Evolutionary conservation across 2,329 filamentous ascomycete genomes (phyloP), one percentile per base, ranked within the genome.

Genomic region (Exophiala viscosa): DNA sequence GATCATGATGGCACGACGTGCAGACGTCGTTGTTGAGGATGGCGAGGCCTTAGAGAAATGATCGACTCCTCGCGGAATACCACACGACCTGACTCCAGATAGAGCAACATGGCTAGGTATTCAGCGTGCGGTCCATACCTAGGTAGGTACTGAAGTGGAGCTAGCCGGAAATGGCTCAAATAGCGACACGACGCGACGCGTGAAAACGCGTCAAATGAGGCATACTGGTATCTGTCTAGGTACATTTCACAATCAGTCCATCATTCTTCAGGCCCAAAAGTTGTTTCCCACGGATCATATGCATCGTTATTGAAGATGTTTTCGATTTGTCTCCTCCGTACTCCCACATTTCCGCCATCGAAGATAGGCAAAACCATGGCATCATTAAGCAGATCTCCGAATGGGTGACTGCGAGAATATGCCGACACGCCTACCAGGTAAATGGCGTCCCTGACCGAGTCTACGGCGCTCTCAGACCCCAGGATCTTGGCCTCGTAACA

Each of bases 341-440:
- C 72, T 0, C 78, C 78, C 9, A 81, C 70, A 62, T 81, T 81
- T 0, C 78, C 78, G 0, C 77, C 76, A 53, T 81, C 78, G 50
- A 81, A 80, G 18, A 75, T 72, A 2, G 76, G 75, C 45, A 79
- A 53, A 3, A 70, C 72, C 55, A 75, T 68, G 0, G 74, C 76
- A 54, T 72, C 71, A 33, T 74, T 73, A 20, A 78, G 60, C 10
- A 78, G 58, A 18, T 70, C 66, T 1, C 69, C 62, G 57, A 79
- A 79, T 1, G 70, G 72, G 52, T 71, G 67, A 23, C 69, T 66
- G 4, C 62, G 63, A 17, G 69, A 66, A 54, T 78, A 79, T 0
- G 75, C 67, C 4, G 61, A 70, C 73, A 81, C 71, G 35, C 79
- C 79, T 13, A 82, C 76, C 8, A 72, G 73, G 52, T 73, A 74